Evolutionary conservation across 371 early-diverging fungal genomes (phyloP).

Genomic region (Mortierella sp.): DNA sequence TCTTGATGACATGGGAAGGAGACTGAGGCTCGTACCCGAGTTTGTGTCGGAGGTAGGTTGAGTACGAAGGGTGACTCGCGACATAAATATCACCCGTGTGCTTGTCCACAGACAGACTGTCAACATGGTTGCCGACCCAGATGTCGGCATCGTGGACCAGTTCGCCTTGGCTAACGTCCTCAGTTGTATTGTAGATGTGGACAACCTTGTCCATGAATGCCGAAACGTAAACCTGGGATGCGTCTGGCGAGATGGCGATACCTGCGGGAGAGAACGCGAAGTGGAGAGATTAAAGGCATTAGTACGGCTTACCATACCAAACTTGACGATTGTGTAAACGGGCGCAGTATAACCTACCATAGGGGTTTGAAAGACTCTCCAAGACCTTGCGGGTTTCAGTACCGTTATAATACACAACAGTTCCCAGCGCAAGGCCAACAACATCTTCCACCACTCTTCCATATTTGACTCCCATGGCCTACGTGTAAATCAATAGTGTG

Average conservation of each 20-base stretch:
- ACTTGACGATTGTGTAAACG: no score
- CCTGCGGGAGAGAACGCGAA: conserved; percentile 13
- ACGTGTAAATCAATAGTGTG: not conserved
- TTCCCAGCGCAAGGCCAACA: conserved; percentile 29
- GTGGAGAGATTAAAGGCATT: not conserved
- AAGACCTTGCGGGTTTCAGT: conserved; percentile 26
- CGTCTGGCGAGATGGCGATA: conserved; percentile 41
- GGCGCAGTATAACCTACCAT: no score
- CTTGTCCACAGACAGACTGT: conserved; percentile 42
- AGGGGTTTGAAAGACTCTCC: conserved; percentile 31
- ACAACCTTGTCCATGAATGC: conserved; percentile 39
- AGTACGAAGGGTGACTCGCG: conserved; percentile 49
- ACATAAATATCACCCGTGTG: conserved; percentile 52
- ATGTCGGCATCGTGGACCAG: conserved; percentile 33
- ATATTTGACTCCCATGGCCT: conserved; percentile 34
- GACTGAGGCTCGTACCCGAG: conserved; percentile 46
- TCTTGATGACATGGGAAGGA: conserved; percentile 52
- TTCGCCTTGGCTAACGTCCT: conserved; percentile 24
- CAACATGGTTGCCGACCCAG: conserved; percentile 47
- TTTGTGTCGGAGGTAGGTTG: conserved; percentile 46
- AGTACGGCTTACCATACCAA: no score
- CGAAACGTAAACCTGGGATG: conserved; percentile 35
- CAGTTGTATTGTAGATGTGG: conserved; percentile 42
- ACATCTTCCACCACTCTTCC: conserved; percentile 39
- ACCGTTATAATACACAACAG: conserved; percentile 51